These are phyloP conservation scores for Globisporangium orthogonon DNA, from an alignment of 352 stramenopile genomes.

Conservation along the genomic window DNA sequence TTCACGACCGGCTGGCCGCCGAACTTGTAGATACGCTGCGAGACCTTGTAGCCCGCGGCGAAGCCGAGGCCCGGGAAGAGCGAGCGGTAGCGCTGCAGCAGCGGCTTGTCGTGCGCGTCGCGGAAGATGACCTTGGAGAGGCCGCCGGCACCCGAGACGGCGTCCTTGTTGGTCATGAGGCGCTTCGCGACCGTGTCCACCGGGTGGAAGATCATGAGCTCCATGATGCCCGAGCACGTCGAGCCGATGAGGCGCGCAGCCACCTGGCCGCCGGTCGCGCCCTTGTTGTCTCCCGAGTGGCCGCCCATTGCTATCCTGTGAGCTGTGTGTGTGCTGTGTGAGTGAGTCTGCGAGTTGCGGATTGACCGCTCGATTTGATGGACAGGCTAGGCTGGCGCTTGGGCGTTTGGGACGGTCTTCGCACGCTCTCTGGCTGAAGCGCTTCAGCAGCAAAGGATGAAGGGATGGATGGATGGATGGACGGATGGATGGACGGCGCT, in stretches of 20 bases:
- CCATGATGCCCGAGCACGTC: conserved; percentile 88
- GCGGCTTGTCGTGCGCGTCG: conserved; percentile 73
- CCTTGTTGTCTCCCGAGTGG: conserved; percentile 34
- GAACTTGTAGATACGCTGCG: conserved; percentile 97
- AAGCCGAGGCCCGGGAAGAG: conserved; percentile 92
- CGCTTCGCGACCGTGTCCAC: conserved; percentile 94
- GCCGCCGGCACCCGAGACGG: conserved; percentile 34
- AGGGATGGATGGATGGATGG: too few species aligned
- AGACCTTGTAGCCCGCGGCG: conserved; percentile 94
- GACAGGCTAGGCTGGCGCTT: not conserved
- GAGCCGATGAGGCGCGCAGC: conserved; percentile 87
- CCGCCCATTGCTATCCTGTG: conserved; percentile 31
- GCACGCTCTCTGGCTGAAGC: not conserved
- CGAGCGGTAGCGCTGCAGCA: conserved; percentile 75
- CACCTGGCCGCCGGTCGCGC: conserved; percentile 35
- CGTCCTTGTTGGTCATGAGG: conserved; percentile 90
- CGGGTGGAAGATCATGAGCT: conserved; percentile 94
- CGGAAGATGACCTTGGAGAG: conserved; percentile 88
- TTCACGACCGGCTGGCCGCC: conserved; percentile 92
- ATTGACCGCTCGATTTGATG: conserved; percentile 1
- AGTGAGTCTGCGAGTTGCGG: conserved; percentile 10
- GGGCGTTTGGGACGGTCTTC: not conserved
- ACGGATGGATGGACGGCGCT: conserved; percentile 1
- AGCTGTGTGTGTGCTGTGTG: conserved; percentile 5
- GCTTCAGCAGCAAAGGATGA: too few species aligned